phyloP scores from a whole-genome alignment of 2,329 filamentous ascomycete species.

The Cladobotryum mycophilum region DNA sequence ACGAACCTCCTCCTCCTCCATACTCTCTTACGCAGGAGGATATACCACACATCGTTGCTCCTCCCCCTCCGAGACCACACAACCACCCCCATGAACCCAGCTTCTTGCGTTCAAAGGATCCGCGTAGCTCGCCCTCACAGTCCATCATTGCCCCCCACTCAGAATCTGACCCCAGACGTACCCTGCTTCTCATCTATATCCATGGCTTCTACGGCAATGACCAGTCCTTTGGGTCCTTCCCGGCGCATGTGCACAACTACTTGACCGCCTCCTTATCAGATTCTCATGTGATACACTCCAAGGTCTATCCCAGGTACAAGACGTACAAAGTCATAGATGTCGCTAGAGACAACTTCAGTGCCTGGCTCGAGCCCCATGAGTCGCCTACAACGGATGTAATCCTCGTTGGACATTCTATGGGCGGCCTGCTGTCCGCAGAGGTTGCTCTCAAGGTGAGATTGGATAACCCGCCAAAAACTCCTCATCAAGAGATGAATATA shows the following conservation, averaged over 20 bases:
- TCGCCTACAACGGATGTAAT: constrained; percentile 69
- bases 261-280: constrained; percentile 60
- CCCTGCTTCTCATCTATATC: constrained; percentile 72
- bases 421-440: constrained; percentile 76
- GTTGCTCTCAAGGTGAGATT: constrained; percentile 56
- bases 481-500: constrained; percentile 1
- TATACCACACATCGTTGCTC: background rate
- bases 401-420: constrained; percentile 84
- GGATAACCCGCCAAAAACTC: background rate
- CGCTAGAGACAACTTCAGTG: constrained; percentile 76
- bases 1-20: background rate
- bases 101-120: constrained; percentile 27
- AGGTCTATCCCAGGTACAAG: constrained; percentile 76
- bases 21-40: constrained; percentile 3
- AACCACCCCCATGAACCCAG: background rate
- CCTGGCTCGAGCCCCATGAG: constrained; percentile 75
- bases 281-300: constrained; percentile 77
- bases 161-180: constrained; percentile 35
- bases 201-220: constrained; percentile 90
- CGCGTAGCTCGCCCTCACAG: constrained; percentile 44
- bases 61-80: background rate
- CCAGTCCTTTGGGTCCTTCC: constrained; percentile 81
- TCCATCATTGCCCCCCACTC: constrained; percentile 30
- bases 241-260: constrained; percentile 75
- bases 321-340: constrained; percentile 65